phyloP scores from a whole-genome alignment of 202 grass and related monocot species.

The Panicum virgatum region DNA sequence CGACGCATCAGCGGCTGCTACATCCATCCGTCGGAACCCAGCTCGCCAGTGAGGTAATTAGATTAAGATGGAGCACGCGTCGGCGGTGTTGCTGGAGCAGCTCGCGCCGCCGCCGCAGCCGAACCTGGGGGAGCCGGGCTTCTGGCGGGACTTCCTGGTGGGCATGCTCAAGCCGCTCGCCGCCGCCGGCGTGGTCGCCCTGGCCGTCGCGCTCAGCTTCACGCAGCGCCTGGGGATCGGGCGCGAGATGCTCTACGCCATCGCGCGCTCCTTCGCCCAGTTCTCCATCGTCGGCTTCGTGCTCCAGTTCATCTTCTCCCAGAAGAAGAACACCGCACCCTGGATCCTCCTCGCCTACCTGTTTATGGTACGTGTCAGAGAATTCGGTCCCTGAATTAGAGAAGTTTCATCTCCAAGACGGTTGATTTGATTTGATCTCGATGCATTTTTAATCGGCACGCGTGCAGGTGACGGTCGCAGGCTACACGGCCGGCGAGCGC shows the following conservation, averaged over 20 bases:
- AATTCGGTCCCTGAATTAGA: too few relatives aligned
- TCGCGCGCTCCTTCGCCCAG: conserved; percentile 66
- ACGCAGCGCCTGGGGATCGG: conserved; percentile 56
- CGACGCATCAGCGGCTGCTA: too few relatives aligned
- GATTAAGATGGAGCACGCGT: too few relatives aligned
- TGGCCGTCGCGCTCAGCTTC: conserved; percentile 64
- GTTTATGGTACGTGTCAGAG: conserved; percentile 48
- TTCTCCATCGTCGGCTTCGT: conserved; percentile 78
- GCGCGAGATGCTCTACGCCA: conserved; percentile 67
- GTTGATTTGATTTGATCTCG: background rate
- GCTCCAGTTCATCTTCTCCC: conserved; percentile 76
- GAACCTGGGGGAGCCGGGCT: too few relatives aligned
- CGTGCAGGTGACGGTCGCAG: conserved; percentile 63
- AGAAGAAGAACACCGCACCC: conserved; percentile 42
- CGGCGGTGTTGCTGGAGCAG: too few relatives aligned
- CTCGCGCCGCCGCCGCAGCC: too few relatives aligned
- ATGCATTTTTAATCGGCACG: background rate
- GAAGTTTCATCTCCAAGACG: background rate
- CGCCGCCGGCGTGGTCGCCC: too few relatives aligned
- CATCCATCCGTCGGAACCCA: too few relatives aligned
- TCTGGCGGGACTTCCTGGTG: too few relatives aligned
- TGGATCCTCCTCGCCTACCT: conserved; percentile 76
- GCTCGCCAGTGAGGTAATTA: too few relatives aligned
- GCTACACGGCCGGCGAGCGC: conserved; percentile 64
- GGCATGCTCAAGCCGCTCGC: too few relatives aligned